These are phyloP conservation scores for Candida caryicola DNA, from an alignment of 805 yeast species.

Conservation along the genomic window DNA sequence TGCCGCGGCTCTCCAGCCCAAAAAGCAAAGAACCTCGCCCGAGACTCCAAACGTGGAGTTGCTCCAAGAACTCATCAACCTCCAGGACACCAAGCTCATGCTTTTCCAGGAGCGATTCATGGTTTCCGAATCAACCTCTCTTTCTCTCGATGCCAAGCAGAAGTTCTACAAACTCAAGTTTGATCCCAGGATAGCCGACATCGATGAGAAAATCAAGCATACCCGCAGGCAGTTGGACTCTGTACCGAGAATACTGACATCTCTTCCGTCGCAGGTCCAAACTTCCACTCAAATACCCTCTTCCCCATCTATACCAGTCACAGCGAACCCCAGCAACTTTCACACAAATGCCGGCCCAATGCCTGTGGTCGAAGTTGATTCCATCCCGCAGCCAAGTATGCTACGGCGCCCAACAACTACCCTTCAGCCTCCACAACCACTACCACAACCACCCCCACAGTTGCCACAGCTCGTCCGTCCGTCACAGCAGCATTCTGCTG, in stretches of 20 bases:
- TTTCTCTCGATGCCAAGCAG: constrained; percentile 36
- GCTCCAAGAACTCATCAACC: constrained; percentile 2
- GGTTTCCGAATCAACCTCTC: constrained; percentile 35
- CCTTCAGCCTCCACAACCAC: too few relatives aligned
- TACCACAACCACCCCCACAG: not conserved
- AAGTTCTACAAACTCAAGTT: constrained; percentile 23
- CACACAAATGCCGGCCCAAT: too few relatives aligned
- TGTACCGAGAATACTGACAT: not conserved
- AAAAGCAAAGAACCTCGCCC: not conserved
- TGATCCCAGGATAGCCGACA: constrained; percentile 19
- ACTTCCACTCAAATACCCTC: constrained; percentile 4
- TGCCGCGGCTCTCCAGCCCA: not conserved
- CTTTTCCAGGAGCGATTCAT: constrained; percentile 21
- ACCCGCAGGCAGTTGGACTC: constrained; percentile 1
- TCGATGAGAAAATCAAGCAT: constrained; percentile 2
- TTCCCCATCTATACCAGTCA: not conserved
- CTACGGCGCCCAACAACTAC: too few relatives aligned
- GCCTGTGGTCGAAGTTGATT: not conserved
- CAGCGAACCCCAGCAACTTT: not conserved
- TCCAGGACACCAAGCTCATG: constrained; percentile 7
- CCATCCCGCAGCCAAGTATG: not conserved
- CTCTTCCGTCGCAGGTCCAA: not conserved
- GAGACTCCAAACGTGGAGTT: not conserved
- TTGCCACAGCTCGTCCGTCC: not conserved
- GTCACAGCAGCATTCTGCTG: not conserved